These are phyloP conservation scores for Coniochaeta sp. DNA, from an alignment of 2,329 filamentous ascomycete species.

Conservation along the genomic window DNA sequence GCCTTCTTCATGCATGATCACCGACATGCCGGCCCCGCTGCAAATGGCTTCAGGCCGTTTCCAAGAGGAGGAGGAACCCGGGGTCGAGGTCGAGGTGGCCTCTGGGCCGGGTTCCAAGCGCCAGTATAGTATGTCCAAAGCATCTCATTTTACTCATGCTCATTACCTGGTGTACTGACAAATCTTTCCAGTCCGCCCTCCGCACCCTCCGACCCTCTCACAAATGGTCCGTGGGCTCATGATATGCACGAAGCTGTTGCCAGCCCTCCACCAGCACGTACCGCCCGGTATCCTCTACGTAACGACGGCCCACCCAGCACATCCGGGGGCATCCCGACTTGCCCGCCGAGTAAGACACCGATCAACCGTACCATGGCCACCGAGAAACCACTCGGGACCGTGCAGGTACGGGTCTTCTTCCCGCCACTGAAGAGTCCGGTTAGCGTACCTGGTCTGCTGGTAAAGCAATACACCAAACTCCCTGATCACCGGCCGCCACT, in stretches of 20 bases:
- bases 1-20: slow-evolving; percentile 98
- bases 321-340: slow-evolving; percentile 46
- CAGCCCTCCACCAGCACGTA: slow-evolving; percentile 33
- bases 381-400: slow-evolving; percentile 75
- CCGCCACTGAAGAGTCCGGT: slow-evolving; percentile 67
- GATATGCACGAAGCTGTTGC: slow-evolving; percentile 79
- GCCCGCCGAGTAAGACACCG: slow-evolving; percentile 51
- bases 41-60: slow-evolving; percentile 71
- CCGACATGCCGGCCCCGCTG: slow-evolving; percentile 65
- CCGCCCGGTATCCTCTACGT: slow-evolving; percentile 24
- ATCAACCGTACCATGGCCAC: slow-evolving; percentile 76
- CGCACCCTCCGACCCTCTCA: slow-evolving; percentile 51
- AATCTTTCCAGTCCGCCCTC: slow-evolving; percentile 27
- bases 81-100: slow-evolving; percentile 51
- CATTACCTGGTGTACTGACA: neutral
- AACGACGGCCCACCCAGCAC: slow-evolving; percentile 45
- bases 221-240: slow-evolving; percentile 78
- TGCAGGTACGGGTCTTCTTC: slow-evolving; percentile 74
- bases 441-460: slow-evolving; percentile 65
- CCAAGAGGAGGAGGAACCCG: slow-evolving; percentile 57
- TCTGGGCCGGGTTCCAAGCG: slow-evolving; percentile 44
- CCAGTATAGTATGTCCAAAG: slow-evolving; percentile 56
- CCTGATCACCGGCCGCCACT: slow-evolving; percentile 92
- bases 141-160: slow-evolving; percentile 4
- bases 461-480: slow-evolving; percentile 88